phyloP scores from a whole-genome alignment of 768 basidiomycete genomes.

The Saitozyma sp. region DNA sequence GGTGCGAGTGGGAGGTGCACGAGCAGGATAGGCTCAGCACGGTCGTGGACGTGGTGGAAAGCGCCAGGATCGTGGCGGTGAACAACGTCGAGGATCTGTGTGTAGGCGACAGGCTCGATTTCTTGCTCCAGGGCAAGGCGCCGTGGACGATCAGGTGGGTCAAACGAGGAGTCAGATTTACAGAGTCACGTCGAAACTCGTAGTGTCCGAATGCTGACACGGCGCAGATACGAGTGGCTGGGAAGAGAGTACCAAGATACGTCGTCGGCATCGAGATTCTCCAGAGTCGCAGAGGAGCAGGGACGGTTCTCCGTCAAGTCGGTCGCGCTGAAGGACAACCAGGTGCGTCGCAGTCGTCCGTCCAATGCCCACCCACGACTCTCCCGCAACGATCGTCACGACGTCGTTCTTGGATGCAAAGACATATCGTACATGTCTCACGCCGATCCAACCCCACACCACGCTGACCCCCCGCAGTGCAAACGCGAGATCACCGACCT shows the following conservation, averaged over 20 bases:
- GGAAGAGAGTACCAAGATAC: slow-evolving; percentile 72
- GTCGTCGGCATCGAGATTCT: slow-evolving; percentile 77
- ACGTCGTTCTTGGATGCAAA: neutral
- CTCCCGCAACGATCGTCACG: neutral
- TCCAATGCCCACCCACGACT: neutral
- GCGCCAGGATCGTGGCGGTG: slow-evolving; percentile 85
- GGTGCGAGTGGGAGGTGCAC: slow-evolving; percentile 69
- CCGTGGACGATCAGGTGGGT: slow-evolving; percentile 77
- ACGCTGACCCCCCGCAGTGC: slow-evolving; percentile 34
- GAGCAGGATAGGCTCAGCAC: slow-evolving; percentile 57
- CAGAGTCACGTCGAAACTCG: neutral
- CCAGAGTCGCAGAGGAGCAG: slow-evolving; percentile 74
- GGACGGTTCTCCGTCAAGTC: slow-evolving; percentile 84
- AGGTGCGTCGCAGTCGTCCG: slow-evolving; percentile 57
- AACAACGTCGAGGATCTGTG: slow-evolving; percentile 78
- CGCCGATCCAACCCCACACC: too few relatives aligned
- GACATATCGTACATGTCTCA: neutral
- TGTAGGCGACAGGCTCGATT: slow-evolving; percentile 83
- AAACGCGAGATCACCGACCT: slow-evolving; percentile 74
- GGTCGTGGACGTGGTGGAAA: slow-evolving; percentile 88
- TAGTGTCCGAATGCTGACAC: slow-evolving; percentile 6
- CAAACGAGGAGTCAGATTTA: too few relatives aligned
- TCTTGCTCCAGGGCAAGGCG: slow-evolving; percentile 88
- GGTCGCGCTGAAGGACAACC: slow-evolving; percentile 85
- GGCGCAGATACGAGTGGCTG: slow-evolving; percentile 72